Conservation (phyloP, 129 eudicot species). For the Chrysanthemum makinoi region DNA sequence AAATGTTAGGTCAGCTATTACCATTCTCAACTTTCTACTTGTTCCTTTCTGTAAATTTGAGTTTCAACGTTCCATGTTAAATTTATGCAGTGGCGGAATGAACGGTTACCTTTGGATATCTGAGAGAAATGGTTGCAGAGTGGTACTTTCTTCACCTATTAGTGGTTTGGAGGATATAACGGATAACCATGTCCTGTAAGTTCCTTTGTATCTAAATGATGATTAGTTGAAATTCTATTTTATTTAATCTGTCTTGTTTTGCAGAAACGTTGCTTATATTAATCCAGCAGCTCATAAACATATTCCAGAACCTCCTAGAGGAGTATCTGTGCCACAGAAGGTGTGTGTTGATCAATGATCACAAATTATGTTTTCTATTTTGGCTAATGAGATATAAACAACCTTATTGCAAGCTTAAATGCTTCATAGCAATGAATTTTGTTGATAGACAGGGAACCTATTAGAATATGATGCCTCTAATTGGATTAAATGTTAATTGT, state of each 20-base stretch:
- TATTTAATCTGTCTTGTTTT: conserved; percentile 12
- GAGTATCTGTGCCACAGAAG: conserved; percentile 71
- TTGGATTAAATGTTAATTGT: conserved; percentile 6
- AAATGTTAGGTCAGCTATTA: conserved; percentile 55
- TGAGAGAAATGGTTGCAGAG: conserved; percentile 66
- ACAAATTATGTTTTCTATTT: neutral
- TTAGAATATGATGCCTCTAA: neutral
- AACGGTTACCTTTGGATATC: conserved; percentile 77
- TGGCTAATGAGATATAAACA: conserved; percentile 9
- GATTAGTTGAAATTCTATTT: neutral
- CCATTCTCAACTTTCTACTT: neutral
- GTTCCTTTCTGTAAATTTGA: neutral
- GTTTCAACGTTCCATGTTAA: neutral
- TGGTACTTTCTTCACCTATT: conserved; percentile 61
- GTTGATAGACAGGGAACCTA: neutral
- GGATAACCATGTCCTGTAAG: conserved; percentile 72
- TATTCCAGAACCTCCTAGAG: conserved; percentile 68
- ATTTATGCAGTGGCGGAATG: conserved; percentile 77
- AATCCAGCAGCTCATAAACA: conserved; percentile 71
- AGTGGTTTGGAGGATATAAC: conserved; percentile 58
- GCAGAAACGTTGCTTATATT: conserved; percentile 74
- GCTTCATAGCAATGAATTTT: neutral
- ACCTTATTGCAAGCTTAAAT: neutral
- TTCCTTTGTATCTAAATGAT: conserved; percentile 14
- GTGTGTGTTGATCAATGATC: conserved; percentile 32